A percentile compares a stretch with the other conserved stretches of the same genome.
These are phyloP conservation scores for Phytophthora constricta DNA, from an alignment of 352 stramenopile species.

Conservation along the genomic window DNA sequence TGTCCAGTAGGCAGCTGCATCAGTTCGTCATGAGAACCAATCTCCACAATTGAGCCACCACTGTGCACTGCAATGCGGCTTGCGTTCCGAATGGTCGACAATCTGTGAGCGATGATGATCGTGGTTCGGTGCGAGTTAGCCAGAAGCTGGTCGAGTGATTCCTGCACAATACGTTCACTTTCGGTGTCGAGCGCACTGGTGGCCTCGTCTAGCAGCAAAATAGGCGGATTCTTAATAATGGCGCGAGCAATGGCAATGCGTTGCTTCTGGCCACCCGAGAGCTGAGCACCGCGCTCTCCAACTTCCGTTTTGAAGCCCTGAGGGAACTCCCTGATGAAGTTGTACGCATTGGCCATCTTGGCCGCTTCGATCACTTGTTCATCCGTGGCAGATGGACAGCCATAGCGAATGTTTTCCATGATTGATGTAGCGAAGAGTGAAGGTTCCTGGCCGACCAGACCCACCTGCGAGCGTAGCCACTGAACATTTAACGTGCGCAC, in stretches of 20 bases:
- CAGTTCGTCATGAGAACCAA: constrained; percentile 85
- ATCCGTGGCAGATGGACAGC: constrained; percentile 54
- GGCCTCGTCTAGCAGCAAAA: constrained; percentile 91
- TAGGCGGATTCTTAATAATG: constrained; percentile 86
- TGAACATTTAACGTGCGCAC: constrained; percentile 61
- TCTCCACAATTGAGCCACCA: constrained; percentile 74
- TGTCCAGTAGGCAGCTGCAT: constrained; percentile 55
- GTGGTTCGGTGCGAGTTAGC: constrained; percentile 58
- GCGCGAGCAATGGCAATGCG: constrained; percentile 93
- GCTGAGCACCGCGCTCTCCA: constrained; percentile 89
- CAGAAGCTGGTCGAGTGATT: constrained; percentile 58
- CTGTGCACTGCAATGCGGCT: constrained; percentile 83
- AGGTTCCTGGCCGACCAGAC: constrained; percentile 85
- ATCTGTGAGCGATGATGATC: constrained; percentile 88
- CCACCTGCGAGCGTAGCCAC: constrained; percentile 63
- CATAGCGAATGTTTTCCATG: constrained; percentile 54
- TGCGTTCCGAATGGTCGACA: constrained; percentile 91
- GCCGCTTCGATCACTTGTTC: constrained; percentile 86
- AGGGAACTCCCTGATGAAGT: constrained; percentile 92
- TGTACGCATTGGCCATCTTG: constrained; percentile 86
- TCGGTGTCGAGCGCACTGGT: constrained; percentile 43
- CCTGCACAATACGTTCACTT: constrained; percentile 50
- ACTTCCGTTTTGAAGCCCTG: constrained; percentile 61
- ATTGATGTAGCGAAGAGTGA: constrained; percentile 76
- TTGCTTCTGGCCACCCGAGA: constrained; percentile 96